phyloP scores from a whole-genome alignment of 306 rosid genomes.

The Delonix regia region DNA sequence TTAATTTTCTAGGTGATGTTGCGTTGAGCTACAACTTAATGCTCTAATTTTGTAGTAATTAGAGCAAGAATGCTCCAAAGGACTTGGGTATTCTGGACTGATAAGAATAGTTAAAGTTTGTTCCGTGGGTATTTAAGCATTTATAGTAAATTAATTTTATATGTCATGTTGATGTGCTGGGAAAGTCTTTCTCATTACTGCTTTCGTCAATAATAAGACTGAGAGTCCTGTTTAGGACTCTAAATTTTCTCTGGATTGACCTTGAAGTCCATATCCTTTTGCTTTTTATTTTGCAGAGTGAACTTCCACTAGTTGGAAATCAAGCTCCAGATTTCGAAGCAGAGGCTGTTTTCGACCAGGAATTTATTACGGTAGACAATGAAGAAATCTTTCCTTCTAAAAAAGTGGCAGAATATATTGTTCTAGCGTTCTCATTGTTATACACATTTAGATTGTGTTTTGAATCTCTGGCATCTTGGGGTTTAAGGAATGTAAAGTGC shows the following conservation, averaged over 20 bases:
- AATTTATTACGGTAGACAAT: slow-evolving; percentile 67
- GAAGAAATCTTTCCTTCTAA: not conserved
- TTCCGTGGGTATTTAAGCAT: not conserved
- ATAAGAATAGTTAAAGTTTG: not conserved
- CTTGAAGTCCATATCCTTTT: not conserved
- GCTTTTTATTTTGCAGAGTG: slow-evolving; percentile 38
- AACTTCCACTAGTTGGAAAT: slow-evolving; percentile 79
- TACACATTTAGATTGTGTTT: not conserved
- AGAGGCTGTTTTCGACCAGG: slow-evolving; percentile 93
- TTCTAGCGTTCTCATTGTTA: not conserved
- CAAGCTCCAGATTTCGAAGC: slow-evolving; percentile 87
- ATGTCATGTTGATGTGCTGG: not conserved
- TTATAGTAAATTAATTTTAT: not conserved
- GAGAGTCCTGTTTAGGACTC: not conserved
- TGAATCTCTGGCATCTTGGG: not conserved
- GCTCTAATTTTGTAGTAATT: no score
- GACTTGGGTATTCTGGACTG: not conserved
- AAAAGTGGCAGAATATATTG: not conserved
- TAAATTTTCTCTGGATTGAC: not conserved
- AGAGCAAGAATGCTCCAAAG: not conserved
- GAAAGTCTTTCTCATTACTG: not conserved
- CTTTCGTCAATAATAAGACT: not conserved
- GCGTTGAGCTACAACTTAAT: not conserved
- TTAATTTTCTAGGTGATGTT: not conserved
- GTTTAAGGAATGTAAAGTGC: not conserved